phyloP scores from a whole-genome alignment of 257 asterid genomes.

The Eucommia ulmoides region DNA sequence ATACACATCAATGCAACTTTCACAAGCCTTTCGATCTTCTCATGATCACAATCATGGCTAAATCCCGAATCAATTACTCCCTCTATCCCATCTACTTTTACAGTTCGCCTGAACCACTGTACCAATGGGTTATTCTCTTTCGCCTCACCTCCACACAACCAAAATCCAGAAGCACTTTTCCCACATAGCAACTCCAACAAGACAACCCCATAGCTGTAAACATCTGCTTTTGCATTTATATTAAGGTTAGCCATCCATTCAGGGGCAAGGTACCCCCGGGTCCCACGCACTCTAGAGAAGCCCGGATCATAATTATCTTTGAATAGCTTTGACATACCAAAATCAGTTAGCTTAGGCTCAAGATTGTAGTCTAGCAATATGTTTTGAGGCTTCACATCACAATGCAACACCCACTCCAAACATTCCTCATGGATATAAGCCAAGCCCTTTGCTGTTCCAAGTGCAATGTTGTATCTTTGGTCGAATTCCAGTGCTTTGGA shows the following conservation, averaged over 20 bases:
- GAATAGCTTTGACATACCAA: conserved; percentile 1
- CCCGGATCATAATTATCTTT: background rate
- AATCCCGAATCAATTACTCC: background rate
- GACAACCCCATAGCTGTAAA: background rate
- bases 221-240: background rate
- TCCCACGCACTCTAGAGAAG: background rate
- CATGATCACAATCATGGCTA: background rate
- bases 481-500: background rate
- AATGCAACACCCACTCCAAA: background rate
- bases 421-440: conserved; percentile 1
- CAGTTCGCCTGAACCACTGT: background rate
- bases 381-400: background rate
- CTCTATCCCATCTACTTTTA: background rate
- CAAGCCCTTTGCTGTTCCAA: background rate
- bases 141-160: background rate
- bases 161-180: background rate
- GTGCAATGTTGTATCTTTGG: background rate
- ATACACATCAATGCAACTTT: background rate
- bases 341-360: conserved; percentile 1
- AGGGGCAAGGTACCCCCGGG: background rate
- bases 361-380: background rate
- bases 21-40: background rate
- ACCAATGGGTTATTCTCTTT: background rate
- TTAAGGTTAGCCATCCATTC: background rate
- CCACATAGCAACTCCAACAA: background rate